Percentiles rank a stretch among this genome's conserved stretches.
Conservation (phyloP, 2,329 filamentous ascomycete species). For the Cordyceps cicadae region DNA sequence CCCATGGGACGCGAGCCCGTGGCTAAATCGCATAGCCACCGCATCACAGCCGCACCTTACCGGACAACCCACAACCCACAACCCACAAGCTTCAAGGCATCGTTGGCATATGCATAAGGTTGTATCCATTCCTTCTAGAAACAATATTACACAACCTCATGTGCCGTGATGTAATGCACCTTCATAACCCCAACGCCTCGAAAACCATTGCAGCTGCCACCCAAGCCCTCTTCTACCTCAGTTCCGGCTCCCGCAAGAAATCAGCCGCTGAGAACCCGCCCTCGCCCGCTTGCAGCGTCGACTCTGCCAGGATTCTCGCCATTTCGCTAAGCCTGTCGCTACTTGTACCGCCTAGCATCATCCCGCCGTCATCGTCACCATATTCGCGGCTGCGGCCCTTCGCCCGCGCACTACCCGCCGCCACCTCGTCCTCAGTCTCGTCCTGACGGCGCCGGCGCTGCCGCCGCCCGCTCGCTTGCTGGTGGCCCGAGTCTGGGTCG, state of each 20-base stretch:
- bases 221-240: conserved; percentile 22
- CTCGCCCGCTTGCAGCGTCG: conserved; percentile 26
- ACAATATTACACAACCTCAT: background rate
- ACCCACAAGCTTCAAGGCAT: no score
- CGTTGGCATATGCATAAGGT: no score
- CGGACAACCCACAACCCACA: no score
- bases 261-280: conserved; percentile 30
- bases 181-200: background rate
- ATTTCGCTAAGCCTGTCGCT: conserved; percentile 21
- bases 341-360: conserved; percentile 4
- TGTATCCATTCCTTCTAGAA: no score
- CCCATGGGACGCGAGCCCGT: background rate
- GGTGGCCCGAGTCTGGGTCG: conserved; percentile 39
- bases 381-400: background rate
- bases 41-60: no score
- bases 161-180: background rate
- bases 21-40: no score
- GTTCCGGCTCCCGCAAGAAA: conserved; percentile 36
- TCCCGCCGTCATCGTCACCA: background rate
- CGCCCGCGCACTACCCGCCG: background rate
- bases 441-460: conserved; percentile 23
- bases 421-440: conserved; percentile 11
- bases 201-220: background rate
- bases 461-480: conserved; percentile 12
- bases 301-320: conserved; percentile 20